Percentiles rank a stretch among this genome's conserved stretches.
Evolutionary conservation across 2,329 filamentous ascomycete genomes (phyloP).

Genomic region (Nemania sp.): DNA sequence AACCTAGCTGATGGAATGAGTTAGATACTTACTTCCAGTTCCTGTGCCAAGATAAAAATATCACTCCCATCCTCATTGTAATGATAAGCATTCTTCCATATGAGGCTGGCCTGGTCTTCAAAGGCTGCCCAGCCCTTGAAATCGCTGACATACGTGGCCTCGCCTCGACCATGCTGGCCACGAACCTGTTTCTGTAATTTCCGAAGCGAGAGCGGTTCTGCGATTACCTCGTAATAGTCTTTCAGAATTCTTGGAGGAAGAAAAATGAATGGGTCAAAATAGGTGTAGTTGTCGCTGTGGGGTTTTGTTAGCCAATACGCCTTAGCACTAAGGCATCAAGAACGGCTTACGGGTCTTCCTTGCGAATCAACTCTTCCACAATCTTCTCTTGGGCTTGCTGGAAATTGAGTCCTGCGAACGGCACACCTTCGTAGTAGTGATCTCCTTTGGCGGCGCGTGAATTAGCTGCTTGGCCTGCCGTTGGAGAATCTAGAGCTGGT

Average conservation of each 20-base stretch:
- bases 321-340: not conserved
- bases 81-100: slow-evolving; percentile 85
- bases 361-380: slow-evolving; percentile 72
- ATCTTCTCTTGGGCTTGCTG: slow-evolving; percentile 88
- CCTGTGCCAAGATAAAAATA: slow-evolving; percentile 74
- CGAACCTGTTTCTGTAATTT: slow-evolving; percentile 76
- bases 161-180: slow-evolving; percentile 70
- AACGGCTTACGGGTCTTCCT: slow-evolving; percentile 61
- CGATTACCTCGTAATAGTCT: slow-evolving; percentile 86
- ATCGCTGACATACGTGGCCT: slow-evolving; percentile 64
- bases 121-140: slow-evolving; percentile 84
- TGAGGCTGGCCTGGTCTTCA: slow-evolving; percentile 75
- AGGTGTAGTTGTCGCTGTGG: slow-evolving; percentile 68
- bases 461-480: slow-evolving; percentile 33
- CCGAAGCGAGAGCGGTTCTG: slow-evolving; percentile 77
- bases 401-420: slow-evolving; percentile 74
- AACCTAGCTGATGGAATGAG: slow-evolving; percentile 6
- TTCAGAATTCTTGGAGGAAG: slow-evolving; percentile 74
- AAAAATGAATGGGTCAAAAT: slow-evolving; percentile 74
- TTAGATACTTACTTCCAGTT: slow-evolving; percentile 68
- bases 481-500: slow-evolving; percentile 36
- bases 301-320: slow-evolving; percentile 8
- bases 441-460: slow-evolving; percentile 50
- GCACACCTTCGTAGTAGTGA: slow-evolving; percentile 56
- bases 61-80: slow-evolving; percentile 94